Base-by-base conservation (phyloP, 139 green algal species). In the Coccomyxa sp. region DNA sequence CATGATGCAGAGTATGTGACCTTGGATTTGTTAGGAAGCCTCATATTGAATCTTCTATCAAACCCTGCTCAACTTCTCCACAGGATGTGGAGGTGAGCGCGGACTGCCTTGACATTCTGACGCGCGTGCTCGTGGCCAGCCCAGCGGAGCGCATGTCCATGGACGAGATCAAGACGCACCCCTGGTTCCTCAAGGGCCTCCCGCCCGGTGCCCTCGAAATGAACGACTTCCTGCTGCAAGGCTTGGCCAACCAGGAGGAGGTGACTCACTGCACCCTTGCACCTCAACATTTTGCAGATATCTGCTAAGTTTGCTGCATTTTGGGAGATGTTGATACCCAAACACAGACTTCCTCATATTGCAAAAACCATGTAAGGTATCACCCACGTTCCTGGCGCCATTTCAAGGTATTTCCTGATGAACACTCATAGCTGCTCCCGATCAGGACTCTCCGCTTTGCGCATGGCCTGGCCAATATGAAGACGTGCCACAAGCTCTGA, bases 151-250 rank as follows among this genome's bases (percentile, higher is more conserved):
- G 92, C 32, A 87, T 91, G 81, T 87, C 82, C 38, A 90, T 95
- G 80, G 75, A 81, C 10, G 85, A 92, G 82, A 93, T 95, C 83
- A 88, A 88, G 67, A 13, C 77, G 58, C 90, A 95, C 85, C 82
- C 85, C 17, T 95, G 92, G 92, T 96, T 95, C 81, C 66, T 84
- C 68, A 78, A 71, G 63, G 89, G 92, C 77, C 80, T 94, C 59
- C 91, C 91, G 10, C 79, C 85, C 0, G 88, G 91, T 7, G 80
- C 87, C 1, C 80, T 90, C 31, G 81, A 84, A 31, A 89, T 91
- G 85, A 91, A 91, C 67, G 79, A 87, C 28, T 85, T 79, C 83
- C 79, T 87, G 28, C 78, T 87, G 58, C 27, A 81, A 10, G 71
- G 79, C 13, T 58, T 79, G 23, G 31, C 32, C 27, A 31, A 58